Evolutionary conservation across 495 filamentous ascomycete species (phyloP).

Genomic region (Podospora appendiculata): DNA sequence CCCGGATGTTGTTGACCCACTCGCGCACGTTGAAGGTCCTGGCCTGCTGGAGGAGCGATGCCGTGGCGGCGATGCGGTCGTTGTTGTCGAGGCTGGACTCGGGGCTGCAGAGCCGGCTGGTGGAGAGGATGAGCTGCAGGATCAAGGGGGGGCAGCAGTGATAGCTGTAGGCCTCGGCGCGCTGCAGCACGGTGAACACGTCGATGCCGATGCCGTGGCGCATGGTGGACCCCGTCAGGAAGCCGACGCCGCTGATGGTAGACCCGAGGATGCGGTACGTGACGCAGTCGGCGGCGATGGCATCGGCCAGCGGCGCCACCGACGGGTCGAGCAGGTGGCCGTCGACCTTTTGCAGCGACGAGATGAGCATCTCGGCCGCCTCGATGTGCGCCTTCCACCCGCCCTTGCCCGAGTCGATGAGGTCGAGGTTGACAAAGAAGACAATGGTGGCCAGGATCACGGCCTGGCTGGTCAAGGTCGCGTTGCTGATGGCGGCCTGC

Average conservation of each 20-base stretch:
- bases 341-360: constrained; percentile 14
- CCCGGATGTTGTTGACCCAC: constrained; percentile 31
- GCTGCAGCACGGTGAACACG: constrained; percentile 25
- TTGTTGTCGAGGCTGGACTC: constrained; percentile 4
- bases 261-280: constrained; percentile 36
- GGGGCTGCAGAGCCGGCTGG: constrained; percentile 23
- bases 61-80: constrained; percentile 12
- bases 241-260: constrained; percentile 13
- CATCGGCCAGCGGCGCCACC: constrained; percentile 28
- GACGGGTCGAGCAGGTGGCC: constrained; percentile 16
- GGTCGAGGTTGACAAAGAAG: constrained; percentile 50
- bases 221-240: constrained; percentile 4
- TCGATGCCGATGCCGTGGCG: constrained; percentile 13
- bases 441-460: constrained; percentile 43
- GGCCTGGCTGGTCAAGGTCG: constrained; percentile 26
- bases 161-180: constrained; percentile 38
- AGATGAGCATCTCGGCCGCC: constrained; percentile 38
- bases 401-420: constrained; percentile 48
- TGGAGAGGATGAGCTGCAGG: constrained; percentile 27
- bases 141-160: constrained; percentile 37
- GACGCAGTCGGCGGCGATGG: constrained; percentile 37
- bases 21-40: constrained; percentile 22
- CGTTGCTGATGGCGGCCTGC: constrained; percentile 21
- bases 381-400: constrained; percentile 49
- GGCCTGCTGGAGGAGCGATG: constrained; percentile 22